Base-by-base conservation (phyloP, 2,329 filamentous ascomycete species). In the Cladosporium sp. region DNA sequence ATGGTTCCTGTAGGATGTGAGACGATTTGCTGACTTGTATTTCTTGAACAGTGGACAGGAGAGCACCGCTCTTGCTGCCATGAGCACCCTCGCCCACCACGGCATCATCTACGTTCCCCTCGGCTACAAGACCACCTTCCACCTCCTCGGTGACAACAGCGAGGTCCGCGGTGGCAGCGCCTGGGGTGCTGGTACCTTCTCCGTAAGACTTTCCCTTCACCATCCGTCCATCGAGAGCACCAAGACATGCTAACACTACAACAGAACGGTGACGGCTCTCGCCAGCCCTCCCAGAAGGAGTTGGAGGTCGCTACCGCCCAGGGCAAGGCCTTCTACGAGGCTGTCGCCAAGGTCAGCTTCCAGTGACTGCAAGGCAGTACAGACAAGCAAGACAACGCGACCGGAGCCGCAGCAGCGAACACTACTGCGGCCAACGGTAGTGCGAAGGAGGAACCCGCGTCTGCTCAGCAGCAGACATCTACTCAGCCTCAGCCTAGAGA, bases 31-130 rank as follows among this genome's bases (percentile, higher is more conserved):
- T 25, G 25, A 25, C 25, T 25, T 25, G 25, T 25, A 6, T 25
- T 25, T 6, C 6, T 25, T 25, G 3, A 6, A 25, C 6, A 25
- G 25, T 74, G 94, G 94, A 64, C 94, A 99, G 80, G 94, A 99
- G 80, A 87, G 85, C 59, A 99, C 94, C 50, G 88, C 84, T 66
- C 79, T 97, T 64, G 82, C 87, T 36, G 80, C 88, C 73, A 86
- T 97, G 84, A 91, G 87, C 71, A 97, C 93, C 17, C 81, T 97
- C 57, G 76, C 87, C 61, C 94, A 97, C 80, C 94, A 97, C 81
- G 94, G 94, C 70, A 88, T 97, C 79, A 88, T 94, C 81, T 97
- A 88, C 75, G 92, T 97, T n/a, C 94, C 94, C 51, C 82, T 97
- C 57, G 94, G 94, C 58, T 97, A 96, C 82, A 88, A 89, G 78